A percentile compares a stretch with the other conserved stretches of the same genome.
These are phyloP conservation scores for Cladophialophora bantiana DNA, from an alignment of 2,329 filamentous ascomycete species.

Conservation along the genomic window DNA sequence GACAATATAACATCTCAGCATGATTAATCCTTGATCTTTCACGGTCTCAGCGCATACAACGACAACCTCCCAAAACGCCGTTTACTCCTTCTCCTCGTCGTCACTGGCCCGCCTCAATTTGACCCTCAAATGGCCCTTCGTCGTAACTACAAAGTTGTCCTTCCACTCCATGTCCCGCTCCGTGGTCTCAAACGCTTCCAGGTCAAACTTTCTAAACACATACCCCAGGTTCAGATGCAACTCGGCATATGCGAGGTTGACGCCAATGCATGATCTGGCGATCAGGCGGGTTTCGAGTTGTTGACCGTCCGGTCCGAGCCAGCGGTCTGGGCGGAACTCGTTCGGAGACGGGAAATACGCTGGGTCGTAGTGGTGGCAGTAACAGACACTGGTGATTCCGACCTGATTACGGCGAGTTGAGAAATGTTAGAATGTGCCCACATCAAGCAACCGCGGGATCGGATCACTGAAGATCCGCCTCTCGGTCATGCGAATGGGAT, in stretches of 20 bases:
- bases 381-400: slow-evolving; percentile 18
- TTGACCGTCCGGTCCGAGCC: slow-evolving; percentile 11
- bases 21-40: background rate
- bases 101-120: slow-evolving; percentile 9
- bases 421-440: background rate
- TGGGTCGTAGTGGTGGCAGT: slow-evolving; percentile 26
- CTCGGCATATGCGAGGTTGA: slow-evolving; percentile 45
- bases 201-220: slow-evolving; percentile 44
- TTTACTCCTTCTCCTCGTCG: background rate
- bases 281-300: slow-evolving; percentile 28
- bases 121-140: slow-evolving; percentile 26
- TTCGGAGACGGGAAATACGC: slow-evolving; percentile 24
- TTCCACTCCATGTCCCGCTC: slow-evolving; percentile 43
- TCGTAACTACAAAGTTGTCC: slow-evolving; percentile 35
- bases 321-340: slow-evolving; percentile 31
- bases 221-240: slow-evolving; percentile 45
- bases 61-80: background rate
- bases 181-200: slow-evolving; percentile 43
- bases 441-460: background rate
- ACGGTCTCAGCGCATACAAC: too few species aligned
- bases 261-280: slow-evolving; percentile 34
- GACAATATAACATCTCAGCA: background rate
- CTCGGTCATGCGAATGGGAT: background rate
- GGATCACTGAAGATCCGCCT: background rate
- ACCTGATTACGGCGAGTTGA: background rate